These are phyloP conservation scores for Diaporthe aspalathi DNA, from an alignment of 2,329 filamentous ascomycete species.

Conservation along the genomic window DNA sequence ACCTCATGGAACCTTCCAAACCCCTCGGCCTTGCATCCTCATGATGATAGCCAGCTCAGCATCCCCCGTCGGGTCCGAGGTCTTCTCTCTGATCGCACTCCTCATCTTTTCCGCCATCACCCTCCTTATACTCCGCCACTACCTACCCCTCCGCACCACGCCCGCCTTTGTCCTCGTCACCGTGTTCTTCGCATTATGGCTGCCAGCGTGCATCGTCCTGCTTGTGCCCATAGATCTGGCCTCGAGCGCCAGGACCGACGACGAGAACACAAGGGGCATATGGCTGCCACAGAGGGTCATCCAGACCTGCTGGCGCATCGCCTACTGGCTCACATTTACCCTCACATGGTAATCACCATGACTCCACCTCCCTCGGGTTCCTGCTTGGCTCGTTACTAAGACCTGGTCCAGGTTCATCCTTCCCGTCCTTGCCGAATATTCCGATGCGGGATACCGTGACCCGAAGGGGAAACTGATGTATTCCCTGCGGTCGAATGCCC, in stretches of 20 bases:
- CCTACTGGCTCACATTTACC: constrained; percentile 96
- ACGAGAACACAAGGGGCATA: constrained; percentile 79
- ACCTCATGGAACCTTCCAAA: constrained; percentile 32
- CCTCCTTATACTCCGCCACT: constrained; percentile 87
- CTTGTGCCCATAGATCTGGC: constrained; percentile 96
- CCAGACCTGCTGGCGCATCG: constrained; percentile 91
- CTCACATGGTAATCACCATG: constrained; percentile 80
- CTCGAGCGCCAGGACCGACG: constrained; percentile 80
- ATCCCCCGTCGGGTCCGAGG: constrained; percentile 79
- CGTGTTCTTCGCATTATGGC: constrained; percentile 94
- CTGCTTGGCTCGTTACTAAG: constrained; percentile 37
- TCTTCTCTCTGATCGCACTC: constrained; percentile 81
- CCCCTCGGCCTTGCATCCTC: constrained; percentile 25
- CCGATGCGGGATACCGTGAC: constrained; percentile 92
- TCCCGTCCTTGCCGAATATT: constrained; percentile 92
- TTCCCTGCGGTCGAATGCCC: constrained; percentile 86
- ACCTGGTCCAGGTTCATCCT: constrained; percentile 79
- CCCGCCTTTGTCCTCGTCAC: constrained; percentile 90
- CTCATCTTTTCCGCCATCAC: constrained; percentile 80
- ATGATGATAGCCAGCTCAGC: constrained; percentile 40
- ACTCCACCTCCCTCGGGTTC: no score
- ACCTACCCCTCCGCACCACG: constrained; percentile 88
- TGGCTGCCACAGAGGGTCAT: constrained; percentile 85
- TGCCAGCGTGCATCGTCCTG: constrained; percentile 90
- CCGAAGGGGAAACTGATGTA: constrained; percentile 84